Conservation (phyloP, 2,329 filamentous ascomycete species). For the Penicillium carneum region DNA sequence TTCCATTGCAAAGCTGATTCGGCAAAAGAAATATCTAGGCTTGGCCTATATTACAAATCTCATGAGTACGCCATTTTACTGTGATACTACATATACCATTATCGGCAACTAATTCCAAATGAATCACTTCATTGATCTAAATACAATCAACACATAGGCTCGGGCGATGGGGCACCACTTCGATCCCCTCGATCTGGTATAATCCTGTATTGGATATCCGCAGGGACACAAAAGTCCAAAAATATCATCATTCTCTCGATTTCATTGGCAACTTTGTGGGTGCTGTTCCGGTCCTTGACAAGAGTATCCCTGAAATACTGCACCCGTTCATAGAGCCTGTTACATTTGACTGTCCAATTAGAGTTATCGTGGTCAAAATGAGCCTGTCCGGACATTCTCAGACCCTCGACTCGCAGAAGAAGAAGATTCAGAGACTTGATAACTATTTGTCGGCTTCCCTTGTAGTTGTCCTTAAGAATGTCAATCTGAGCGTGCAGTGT, state of each 20-base stretch:
- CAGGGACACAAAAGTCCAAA: not conserved
- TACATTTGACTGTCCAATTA: slow-evolving; percentile 10
- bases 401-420: not conserved
- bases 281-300: not conserved
- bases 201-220: not conserved
- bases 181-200: slow-evolving; percentile 1
- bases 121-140: not conserved
- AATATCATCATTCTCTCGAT: slow-evolving; percentile 2
- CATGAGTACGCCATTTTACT: not conserved
- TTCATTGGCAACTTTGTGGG: not conserved
- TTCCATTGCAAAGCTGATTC: not conserved
- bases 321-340: not conserved
- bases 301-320: not conserved
- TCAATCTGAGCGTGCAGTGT: slow-evolving; percentile 13
- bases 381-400: slow-evolving; percentile 14
- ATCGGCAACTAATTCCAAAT: not conserved
- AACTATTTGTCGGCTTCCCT: not conserved
- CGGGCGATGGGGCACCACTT: slow-evolving; percentile 19
- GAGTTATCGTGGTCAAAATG: not conserved
- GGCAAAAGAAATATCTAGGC: not conserved
- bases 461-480: slow-evolving; percentile 7
- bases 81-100: not conserved
- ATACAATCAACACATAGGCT: not conserved
- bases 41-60: not conserved
- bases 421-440: not conserved